Percentiles rank a stretch among this genome's conserved stretches.
Evolutionary conservation across 108 stramenopile species (phyloP).

Genomic region (Cyclostephanos tholiformis): DNA sequence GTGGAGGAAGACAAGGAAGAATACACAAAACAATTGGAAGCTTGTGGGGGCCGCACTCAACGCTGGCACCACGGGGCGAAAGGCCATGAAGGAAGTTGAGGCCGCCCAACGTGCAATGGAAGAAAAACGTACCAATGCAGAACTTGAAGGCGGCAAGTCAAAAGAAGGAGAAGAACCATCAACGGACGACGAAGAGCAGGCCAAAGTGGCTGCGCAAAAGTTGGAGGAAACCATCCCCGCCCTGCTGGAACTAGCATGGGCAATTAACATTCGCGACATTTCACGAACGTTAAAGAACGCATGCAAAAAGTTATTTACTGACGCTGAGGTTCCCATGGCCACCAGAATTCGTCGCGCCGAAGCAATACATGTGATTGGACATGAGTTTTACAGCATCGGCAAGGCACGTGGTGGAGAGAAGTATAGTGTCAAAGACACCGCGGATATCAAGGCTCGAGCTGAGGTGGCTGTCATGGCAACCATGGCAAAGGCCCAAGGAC

Average conservation of each 20-base stretch:
- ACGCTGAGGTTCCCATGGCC: slow-evolving; percentile 66
- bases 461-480: slow-evolving; percentile 90
- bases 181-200: slow-evolving; percentile 59
- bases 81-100: slow-evolving; percentile 80
- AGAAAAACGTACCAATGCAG: slow-evolving; percentile 27
- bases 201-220: slow-evolving; percentile 63
- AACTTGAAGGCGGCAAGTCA: slow-evolving; percentile 13
- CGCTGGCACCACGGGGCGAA: slow-evolving; percentile 67
- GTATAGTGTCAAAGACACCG: slow-evolving; percentile 47
- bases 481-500: slow-evolving; percentile 90
- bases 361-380: slow-evolving; percentile 69
- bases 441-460: slow-evolving; percentile 81
- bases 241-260: slow-evolving; percentile 80
- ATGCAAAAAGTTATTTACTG: slow-evolving; percentile 80
- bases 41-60: slow-evolving; percentile 73
- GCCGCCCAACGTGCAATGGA: slow-evolving; percentile 56
- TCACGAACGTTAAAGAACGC: slow-evolving; percentile 68
- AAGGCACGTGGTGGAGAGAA: slow-evolving; percentile 50
- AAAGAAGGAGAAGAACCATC: slow-evolving; percentile 23
- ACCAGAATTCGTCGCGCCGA: slow-evolving; percentile 71
- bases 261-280: slow-evolving; percentile 83
- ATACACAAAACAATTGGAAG: slow-evolving; percentile 58
- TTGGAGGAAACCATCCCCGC: slow-evolving; percentile 75
- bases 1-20: slow-evolving; percentile 61
- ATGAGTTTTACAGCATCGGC: slow-evolving; percentile 74